phyloP scores from a whole-genome alignment of 768 basidiomycete species.

The Phanerodontia chrysosporium region DNA sequence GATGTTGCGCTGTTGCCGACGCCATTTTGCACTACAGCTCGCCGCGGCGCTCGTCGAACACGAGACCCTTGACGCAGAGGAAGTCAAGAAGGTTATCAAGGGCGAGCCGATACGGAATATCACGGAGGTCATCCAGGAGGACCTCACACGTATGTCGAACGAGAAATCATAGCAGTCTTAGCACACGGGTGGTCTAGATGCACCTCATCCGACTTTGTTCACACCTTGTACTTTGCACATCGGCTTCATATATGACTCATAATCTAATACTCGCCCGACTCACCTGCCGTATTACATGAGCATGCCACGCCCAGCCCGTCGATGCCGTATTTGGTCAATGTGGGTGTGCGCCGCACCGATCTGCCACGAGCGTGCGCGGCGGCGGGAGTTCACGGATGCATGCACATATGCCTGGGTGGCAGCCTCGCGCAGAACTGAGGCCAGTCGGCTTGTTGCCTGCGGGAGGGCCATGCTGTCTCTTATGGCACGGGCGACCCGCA shows the following conservation, averaged over 20 bases:
- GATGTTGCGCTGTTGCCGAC: background rate
- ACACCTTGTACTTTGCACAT: background rate
- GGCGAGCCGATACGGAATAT: slow-evolving; percentile 77
- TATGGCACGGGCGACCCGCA: too few species aligned
- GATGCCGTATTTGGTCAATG: background rate
- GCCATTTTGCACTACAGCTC: slow-evolving; percentile 49
- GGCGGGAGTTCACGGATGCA: background rate
- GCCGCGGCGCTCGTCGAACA: slow-evolving; percentile 91
- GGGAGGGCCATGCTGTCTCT: background rate
- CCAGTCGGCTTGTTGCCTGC: background rate
- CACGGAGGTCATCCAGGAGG: slow-evolving; percentile 60
- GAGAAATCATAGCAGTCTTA: slow-evolving; percentile 16
- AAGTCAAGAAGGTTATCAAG: slow-evolving; percentile 81
- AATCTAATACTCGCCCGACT: background rate
- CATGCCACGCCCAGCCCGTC: background rate
- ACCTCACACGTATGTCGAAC: slow-evolving; percentile 28
- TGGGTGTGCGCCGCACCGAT: background rate
- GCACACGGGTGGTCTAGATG: background rate
- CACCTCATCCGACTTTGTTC: background rate
- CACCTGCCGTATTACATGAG: background rate
- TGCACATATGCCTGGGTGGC: background rate
- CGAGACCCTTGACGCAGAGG: slow-evolving; percentile 85
- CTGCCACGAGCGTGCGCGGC: background rate
- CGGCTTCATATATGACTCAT: background rate
- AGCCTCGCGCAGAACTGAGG: background rate